phyloP scores from a whole-genome alignment of 345 rosid genomes.

The Ailanthus altissimus region DNA sequence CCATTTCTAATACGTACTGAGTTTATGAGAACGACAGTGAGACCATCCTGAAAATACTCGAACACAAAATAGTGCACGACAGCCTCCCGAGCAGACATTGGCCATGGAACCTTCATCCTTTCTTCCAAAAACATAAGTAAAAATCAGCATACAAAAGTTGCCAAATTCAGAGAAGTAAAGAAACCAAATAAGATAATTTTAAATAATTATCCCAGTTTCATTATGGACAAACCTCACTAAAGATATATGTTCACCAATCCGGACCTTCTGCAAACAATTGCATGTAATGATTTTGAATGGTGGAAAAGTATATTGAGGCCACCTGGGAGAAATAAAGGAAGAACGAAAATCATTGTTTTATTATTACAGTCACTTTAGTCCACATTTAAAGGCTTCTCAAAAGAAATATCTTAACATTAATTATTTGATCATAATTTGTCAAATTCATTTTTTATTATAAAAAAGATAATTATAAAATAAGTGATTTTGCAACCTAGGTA shows the following conservation, averaged over 20 bases:
- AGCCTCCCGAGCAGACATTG: slow-evolving; percentile 80
- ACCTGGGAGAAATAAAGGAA: slow-evolving; percentile 50
- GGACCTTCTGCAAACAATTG: slow-evolving; percentile 59
- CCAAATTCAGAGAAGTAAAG: slow-evolving; percentile 19
- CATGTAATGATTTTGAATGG: slow-evolving; percentile 55
- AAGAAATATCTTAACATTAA: neutral
- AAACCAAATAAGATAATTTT: slow-evolving; percentile 9
- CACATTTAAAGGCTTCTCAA: neutral
- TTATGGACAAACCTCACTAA: slow-evolving; percentile 63
- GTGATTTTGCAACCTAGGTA: neutral
- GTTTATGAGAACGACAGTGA: slow-evolving; percentile 59
- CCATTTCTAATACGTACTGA: slow-evolving; percentile 50
- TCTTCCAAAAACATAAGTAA: slow-evolving; percentile 50
- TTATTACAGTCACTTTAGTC: neutral
- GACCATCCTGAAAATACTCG: slow-evolving; percentile 71
- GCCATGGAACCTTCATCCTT: slow-evolving; percentile 98
- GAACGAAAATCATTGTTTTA: neutral
- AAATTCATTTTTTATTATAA: neutral
- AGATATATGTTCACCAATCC: slow-evolving; percentile 71
- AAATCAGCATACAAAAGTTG: slow-evolving; percentile 32
- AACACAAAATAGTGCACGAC: slow-evolving; percentile 66
- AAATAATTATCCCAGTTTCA: slow-evolving; percentile 14
- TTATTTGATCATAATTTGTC: neutral
- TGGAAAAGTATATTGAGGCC: slow-evolving; percentile 83
- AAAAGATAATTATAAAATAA: neutral